phyloP scores from a whole-genome alignment of 129 eudicot species.

The Tanacetum coccineum region DNA sequence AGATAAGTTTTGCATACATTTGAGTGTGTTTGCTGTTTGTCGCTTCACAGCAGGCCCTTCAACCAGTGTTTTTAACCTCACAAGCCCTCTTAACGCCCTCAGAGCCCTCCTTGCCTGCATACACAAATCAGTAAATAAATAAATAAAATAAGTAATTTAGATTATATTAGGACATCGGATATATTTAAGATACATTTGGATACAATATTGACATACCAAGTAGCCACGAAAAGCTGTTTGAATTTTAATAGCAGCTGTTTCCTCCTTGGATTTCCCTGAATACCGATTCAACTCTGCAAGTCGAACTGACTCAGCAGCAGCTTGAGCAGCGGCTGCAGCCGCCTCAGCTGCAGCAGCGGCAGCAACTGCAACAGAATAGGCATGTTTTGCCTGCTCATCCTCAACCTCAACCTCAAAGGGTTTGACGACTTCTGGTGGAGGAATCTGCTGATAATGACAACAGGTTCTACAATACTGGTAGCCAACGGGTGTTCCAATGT shows the following conservation, averaged over 20 bases:
- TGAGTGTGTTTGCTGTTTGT: conserved; percentile 78
- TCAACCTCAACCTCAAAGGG: conserved; percentile 48
- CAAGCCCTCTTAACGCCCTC: conserved; percentile 84
- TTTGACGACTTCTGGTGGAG: conserved; percentile 31
- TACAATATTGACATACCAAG: conserved; percentile 48
- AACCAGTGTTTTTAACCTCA: conserved; percentile 69
- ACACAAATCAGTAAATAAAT: conserved; percentile 3
- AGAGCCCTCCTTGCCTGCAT: conserved; percentile 83
- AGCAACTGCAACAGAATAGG: conserved; percentile 56
- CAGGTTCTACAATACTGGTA: conserved; percentile 26
- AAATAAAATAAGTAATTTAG: background rate
- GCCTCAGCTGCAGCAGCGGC: conserved; percentile 78
- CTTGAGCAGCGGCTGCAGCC: conserved; percentile 65
- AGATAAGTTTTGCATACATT: conserved; percentile 81
- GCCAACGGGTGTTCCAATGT: too few relatives aligned
- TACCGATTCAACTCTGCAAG: conserved; percentile 46
- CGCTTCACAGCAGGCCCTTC: conserved; percentile 80
- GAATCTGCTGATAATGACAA: conserved; percentile 23
- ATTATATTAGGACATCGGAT: background rate
- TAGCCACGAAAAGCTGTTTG: conserved; percentile 90
- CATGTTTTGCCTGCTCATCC: conserved; percentile 62
- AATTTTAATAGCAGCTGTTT: conserved; percentile 69
- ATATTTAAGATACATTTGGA: background rate
- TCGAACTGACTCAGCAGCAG: conserved; percentile 62
- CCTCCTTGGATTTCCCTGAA: conserved; percentile 64